Evolutionary conservation across 805 yeast species (phyloP).

Genomic region (Cyberlindnera meyerae): DNA sequence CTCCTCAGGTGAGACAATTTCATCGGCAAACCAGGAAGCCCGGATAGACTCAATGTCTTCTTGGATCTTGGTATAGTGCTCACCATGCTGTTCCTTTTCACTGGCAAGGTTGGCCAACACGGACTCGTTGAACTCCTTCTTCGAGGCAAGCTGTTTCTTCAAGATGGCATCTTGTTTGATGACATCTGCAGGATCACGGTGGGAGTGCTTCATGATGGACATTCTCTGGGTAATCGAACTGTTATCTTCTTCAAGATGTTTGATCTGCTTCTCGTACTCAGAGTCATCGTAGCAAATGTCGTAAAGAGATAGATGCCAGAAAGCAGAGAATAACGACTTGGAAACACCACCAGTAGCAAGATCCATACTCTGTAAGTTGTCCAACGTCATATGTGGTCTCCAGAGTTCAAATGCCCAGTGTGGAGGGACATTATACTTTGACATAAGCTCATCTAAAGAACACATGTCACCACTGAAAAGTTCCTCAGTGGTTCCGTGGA

Average conservation of each 20-base stretch:
- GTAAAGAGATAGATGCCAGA: constrained; percentile 71
- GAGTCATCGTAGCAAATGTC: constrained; percentile 55
- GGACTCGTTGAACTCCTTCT: constrained; percentile 8
- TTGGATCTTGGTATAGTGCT: constrained; percentile 31
- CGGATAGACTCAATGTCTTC: constrained; percentile 26
- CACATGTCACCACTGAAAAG: constrained; percentile 34
- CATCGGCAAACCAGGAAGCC: constrained; percentile 38
- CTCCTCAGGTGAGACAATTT: constrained; percentile 18
- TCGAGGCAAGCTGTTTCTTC: constrained; percentile 12
- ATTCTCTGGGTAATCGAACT: constrained; percentile 35
- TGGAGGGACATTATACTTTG: constrained; percentile 41
- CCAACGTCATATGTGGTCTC: constrained; percentile 44
- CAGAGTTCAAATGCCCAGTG: constrained; percentile 77
- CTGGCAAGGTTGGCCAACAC: constrained; percentile 5
- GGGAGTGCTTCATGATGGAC: constrained; percentile 4
- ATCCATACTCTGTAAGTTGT: constrained; percentile 20
- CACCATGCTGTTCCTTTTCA: constrained; percentile 34
- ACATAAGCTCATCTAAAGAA: constrained; percentile 37
- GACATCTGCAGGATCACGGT: constrained; percentile 7
- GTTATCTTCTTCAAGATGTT: constrained; percentile 34
- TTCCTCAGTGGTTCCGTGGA: constrained; percentile 30
- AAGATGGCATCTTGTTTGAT: constrained; percentile 21
- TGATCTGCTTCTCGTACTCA: constrained; percentile 45
- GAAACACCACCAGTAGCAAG: constrained; percentile 27
- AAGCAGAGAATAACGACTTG: constrained; percentile 46